Percentiles rank a stretch among this genome's conserved stretches.
These are phyloP conservation scores for Magnolia kwangsiensis DNA, from an alignment of 164 flowering plant genomes.

Conservation along the genomic window DNA sequence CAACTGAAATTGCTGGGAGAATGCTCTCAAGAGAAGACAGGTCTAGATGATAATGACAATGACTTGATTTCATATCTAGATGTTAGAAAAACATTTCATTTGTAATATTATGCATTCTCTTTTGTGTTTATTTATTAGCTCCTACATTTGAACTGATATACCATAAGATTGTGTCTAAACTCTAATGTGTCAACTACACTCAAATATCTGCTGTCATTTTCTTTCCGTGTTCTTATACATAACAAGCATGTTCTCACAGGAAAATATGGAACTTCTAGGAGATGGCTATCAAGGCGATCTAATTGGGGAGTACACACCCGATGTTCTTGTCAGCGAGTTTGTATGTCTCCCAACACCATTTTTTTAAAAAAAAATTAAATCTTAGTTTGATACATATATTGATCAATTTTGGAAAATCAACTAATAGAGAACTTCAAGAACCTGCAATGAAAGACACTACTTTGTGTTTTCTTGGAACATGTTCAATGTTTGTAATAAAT, in stretches of 20 bases:
- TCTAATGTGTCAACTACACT: neutral
- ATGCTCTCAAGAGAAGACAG: neutral
- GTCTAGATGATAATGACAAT: no score
- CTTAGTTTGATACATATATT: neutral
- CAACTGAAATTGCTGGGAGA: no score
- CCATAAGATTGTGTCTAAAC: no score
- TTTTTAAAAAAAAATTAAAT: neutral
- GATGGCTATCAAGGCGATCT: constrained; percentile 86
- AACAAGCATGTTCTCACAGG: constrained; percentile 38
- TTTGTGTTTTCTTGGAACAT: neutral
- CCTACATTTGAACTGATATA: no score
- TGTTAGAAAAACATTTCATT: no score
- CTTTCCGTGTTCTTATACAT: neutral
- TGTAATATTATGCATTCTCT: no score
- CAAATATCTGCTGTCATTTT: neutral
- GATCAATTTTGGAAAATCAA: neutral
- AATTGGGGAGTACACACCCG: constrained; percentile 89
- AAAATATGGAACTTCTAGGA: constrained; percentile 47
- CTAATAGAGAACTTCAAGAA: neutral
- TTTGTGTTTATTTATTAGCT: no score
- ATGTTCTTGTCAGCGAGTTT: constrained; percentile 80
- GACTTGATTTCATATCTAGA: no score
- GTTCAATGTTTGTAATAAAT: neutral
- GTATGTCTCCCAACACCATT: constrained; percentile 42
- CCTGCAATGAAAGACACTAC: neutral